Evolutionary conservation across 148 eudicot species (phyloP), one percentile per base, ranked within the genome.

Genomic region (Cornus suecica): DNA sequence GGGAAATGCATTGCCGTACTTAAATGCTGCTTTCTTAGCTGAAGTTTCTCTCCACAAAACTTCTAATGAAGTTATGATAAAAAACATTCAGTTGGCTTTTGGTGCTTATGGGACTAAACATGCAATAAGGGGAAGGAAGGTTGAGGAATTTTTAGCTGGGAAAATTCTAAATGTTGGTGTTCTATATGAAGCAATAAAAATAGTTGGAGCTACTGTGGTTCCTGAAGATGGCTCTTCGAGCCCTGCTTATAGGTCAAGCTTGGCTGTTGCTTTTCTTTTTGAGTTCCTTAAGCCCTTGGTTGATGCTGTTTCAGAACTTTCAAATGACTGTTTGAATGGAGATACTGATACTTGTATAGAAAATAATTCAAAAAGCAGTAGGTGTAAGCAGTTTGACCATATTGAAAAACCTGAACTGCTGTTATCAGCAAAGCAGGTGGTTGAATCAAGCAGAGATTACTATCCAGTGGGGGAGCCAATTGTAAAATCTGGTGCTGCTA

Each of bases 11-110:
- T 83, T 95, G 73, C 69, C 97, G 7, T 92, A 88, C 76, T 67
- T 95, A 54, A 89, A 95, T 79, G 97, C 99, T 80, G 94, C 97
- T 27, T 92, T 95, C 81, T 71, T 89, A 72, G 94, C 94, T 81
- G 82, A 88, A 71, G 80, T 93, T 74, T 83, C 80, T 69, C 62
- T 65, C 4, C 28, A 8, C 62, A 68, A 83, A 72, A 52, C 72
- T 81, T 65, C 62, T 54, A 25, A 72, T 71, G 86, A 88, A 68
- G 58, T 82, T 56, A 32, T 74, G 16, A 74, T 95, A 14, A 86
- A 83, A 68, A 81, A 81, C 45, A 75, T 91, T 68, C 84, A 76
- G 73, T 71, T 95, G 84, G 91, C 87, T 84, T 92, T 91, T 75
- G 97, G 99, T 68, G 94, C 97, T 66, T 90, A 74, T 75, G 97